Conservation (phyloP, 202 grass and related monocot species). For the Panicum virgatum region DNA sequence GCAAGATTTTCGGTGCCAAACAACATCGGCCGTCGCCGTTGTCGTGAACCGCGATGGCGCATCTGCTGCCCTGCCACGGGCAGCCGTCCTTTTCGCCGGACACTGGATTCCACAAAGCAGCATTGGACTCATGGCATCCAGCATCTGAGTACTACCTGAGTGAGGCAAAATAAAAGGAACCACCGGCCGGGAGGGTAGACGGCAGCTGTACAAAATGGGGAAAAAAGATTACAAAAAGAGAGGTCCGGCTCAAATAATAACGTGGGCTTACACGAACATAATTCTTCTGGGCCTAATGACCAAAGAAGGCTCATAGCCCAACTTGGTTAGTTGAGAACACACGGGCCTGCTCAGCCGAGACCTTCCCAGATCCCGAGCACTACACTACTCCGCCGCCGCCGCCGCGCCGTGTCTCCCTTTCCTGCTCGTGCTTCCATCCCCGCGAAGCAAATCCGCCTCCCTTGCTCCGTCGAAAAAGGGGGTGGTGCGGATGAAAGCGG, state of each 20-base stretch:
- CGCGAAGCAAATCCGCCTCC: neutral
- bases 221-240: too few species aligned
- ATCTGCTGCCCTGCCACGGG: neutral
- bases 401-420: neutral
- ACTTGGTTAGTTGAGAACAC: too few species aligned
- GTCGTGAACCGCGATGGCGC: neutral
- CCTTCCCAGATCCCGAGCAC: neutral
- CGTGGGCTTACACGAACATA: neutral
- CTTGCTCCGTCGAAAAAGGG: neutral
- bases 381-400: neutral
- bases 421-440: neutral
- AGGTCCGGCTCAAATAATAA: too few species aligned
- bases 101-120: too few species aligned
- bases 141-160: too few species aligned
- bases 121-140: too few species aligned
- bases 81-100: neutral
- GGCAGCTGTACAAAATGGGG: too few species aligned
- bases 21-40: neutral
- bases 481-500: constrained; percentile 49
- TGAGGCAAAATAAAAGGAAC: too few species aligned
- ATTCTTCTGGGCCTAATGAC: neutral
- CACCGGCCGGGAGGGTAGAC: too few species aligned
- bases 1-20: neutral
- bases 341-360: neutral
- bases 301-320: neutral